Conservation (phyloP, 768 basidiomycete species). For the Tylopilus rubrobrunneus region DNA sequence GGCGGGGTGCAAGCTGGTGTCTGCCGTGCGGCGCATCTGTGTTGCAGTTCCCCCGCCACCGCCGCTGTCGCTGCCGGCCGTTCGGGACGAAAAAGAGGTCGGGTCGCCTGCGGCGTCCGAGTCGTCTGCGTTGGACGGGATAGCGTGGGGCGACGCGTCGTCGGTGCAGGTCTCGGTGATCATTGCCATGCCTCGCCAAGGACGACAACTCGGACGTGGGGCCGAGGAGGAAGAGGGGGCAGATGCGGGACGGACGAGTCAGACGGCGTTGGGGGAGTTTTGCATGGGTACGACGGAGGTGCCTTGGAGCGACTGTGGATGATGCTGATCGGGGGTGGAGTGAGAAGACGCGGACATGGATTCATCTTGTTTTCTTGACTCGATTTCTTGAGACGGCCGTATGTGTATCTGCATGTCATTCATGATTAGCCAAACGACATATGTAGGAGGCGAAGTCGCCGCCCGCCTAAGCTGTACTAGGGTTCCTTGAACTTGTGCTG, state of each 20-base stretch:
- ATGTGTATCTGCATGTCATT: too few species aligned
- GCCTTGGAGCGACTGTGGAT: conserved; percentile 9
- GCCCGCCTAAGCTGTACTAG: too few species aligned
- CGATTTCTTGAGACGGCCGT: too few species aligned
- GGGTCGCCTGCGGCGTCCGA: background rate
- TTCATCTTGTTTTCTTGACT: background rate
- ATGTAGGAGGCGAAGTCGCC: too few species aligned
- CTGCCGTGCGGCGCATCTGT: conserved; percentile 3
- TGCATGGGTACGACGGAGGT: conserved; percentile 26
- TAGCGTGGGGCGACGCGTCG: conserved; percentile 7
- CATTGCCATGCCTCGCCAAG: conserved; percentile 38
- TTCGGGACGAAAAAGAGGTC: background rate
- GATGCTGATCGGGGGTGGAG: background rate
- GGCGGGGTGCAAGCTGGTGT: background rate
- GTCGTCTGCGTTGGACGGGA: background rate
- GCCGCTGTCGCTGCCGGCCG: background rate
- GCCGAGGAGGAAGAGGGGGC: background rate
- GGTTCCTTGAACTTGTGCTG: too few species aligned
- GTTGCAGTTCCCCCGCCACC: background rate
- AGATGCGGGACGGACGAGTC: conserved; percentile 1
- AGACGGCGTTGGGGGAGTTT: conserved; percentile 34
- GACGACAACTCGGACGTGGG: background rate
- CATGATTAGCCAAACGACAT: too few species aligned
- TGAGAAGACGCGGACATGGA: background rate
- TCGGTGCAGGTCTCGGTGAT: conserved; percentile 38